Percentiles rank a stretch among this genome's conserved stretches.
Evolutionary conservation across 257 asterid species (phyloP).

Genomic region (Catharanthus roseus): DNA sequence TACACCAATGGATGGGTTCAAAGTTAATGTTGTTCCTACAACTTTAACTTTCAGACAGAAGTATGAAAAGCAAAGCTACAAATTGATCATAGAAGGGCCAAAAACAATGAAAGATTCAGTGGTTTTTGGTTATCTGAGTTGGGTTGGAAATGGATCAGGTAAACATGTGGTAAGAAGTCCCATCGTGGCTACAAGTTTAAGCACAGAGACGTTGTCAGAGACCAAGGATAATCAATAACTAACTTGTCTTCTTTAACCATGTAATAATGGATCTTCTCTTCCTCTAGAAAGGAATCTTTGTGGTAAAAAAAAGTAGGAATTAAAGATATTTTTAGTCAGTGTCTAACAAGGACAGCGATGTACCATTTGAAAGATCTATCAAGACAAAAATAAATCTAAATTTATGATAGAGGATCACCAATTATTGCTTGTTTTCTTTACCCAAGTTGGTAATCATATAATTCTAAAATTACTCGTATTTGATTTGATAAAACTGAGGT

Average conservation of each 20-base stretch:
- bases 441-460: too few relatives aligned
- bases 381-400: neutral
- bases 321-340: neutral
- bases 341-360: neutral
- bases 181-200: slow-evolving; percentile 39
- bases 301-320: neutral
- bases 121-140: slow-evolving; percentile 46
- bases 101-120: slow-evolving; percentile 11
- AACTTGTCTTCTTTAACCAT: slow-evolving; percentile 7
- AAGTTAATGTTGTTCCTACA: slow-evolving; percentile 48
- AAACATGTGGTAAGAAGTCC: slow-evolving; percentile 52
- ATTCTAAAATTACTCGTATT: too few relatives aligned
- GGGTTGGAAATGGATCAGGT: slow-evolving; percentile 54
- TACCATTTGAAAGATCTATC: neutral
- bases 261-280: too few relatives aligned
- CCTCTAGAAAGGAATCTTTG: neutral
- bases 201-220: slow-evolving; percentile 9
- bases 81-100: slow-evolving; percentile 41
- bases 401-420: neutral
- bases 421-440: too few relatives aligned
- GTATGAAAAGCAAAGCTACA: slow-evolving; percentile 54
- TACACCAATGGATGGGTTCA: slow-evolving; percentile 32
- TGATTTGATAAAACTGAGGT: too few relatives aligned
- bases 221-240: slow-evolving; percentile 1
- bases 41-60: slow-evolving; percentile 39